Base-by-base conservation (phyloP, 1,284 basidiomycete species). In the Schizopora paradoxa region DNA sequence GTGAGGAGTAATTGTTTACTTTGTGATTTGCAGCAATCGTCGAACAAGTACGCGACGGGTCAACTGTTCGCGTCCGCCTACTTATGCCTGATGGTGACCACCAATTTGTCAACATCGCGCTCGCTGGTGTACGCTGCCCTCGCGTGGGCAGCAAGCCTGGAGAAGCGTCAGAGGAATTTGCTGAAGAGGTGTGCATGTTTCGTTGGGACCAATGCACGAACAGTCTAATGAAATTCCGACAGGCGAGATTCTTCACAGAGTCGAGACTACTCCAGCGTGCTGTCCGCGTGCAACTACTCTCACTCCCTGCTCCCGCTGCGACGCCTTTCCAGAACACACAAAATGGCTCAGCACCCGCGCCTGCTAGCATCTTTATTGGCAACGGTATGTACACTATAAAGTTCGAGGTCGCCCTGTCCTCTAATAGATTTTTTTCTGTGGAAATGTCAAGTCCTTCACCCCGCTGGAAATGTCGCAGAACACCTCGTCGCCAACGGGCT, bases 211-310 rank as follows among this genome's bases (percentile, higher is more conserved):
- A 10, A 43, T 25, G 22, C 43, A n/a, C 48, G n/a, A n/a, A n/a
- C 39, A 53, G 56, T 43, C 37, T 48, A 45, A 43, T 46, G 32
- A 25, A 53, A 46, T 59, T 47, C 60, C 61, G 49, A 58, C 62
- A 97, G 85, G 90, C 93, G 41, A 91, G 86, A 68, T 93, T 86
- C 70, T 99, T 98, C 67, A 89, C 88, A 48, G 95, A 99, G 68
- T 85, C 83, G 6, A 82, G 95, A 45, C 76, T 99, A 22, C 76
- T 99, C 27, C 95, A 98, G 66, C 83, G 95, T 41, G 69, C 76
- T 33, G 87, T 99, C 54, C 87, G 84, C 52, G 87, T 96, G 16
- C 78, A 86, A 36, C 79, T 98, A 25, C 74, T 99, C 32, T 94
- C 92, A 0, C 72, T 97, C 4, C 94, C 94, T 2, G 85, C 75